Percentiles rank a stretch among this genome's conserved stretches.
Evolutionary conservation across 139 green algal species (phyloP).

Genomic region (Raphidocelis subcapitata): DNA sequence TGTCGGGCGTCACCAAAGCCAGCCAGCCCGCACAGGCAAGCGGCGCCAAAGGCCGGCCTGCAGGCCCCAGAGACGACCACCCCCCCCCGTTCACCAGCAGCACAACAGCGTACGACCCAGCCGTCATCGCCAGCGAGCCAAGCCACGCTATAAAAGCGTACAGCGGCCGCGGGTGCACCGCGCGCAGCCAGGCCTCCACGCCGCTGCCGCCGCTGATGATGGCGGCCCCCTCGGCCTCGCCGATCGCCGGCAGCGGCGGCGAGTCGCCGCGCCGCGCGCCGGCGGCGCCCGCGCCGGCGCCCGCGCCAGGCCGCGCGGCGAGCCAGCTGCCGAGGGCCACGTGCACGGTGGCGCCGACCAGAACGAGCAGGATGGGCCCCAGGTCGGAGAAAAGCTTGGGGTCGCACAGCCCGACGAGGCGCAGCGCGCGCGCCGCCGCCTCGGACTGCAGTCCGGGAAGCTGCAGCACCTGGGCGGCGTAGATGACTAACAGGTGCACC

Average conservation of each 20-base stretch:
- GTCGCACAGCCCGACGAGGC: constrained; percentile 17
- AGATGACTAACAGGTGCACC: constrained; percentile 18
- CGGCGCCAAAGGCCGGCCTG: no score
- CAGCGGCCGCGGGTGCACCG: background rate
- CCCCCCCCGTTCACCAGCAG: constrained; percentile 9
- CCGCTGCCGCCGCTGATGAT: background rate
- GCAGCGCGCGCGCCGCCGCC: constrained; percentile 6
- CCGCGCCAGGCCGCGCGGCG: background rate
- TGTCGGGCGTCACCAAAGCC: no score
- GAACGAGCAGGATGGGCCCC: constrained; percentile 14
- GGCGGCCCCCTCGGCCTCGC: background rate
- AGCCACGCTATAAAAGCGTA: background rate
- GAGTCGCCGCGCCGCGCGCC: no score
- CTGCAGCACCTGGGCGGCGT: constrained; percentile 23
- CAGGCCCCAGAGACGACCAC: no score
- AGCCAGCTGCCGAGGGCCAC: constrained; percentile 23
- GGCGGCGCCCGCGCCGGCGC: background rate
- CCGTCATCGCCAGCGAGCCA: background rate
- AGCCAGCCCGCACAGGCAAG: no score
- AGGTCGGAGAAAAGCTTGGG: constrained; percentile 20
- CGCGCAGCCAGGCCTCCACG: background rate
- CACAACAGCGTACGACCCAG: background rate
- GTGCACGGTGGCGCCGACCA: constrained; percentile 20
- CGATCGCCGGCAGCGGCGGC: no score
- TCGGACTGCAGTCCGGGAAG: constrained; percentile 22